phyloP scores from a whole-genome alignment of 164 flowering plant species.

The Warburgia ugandensis region DNA sequence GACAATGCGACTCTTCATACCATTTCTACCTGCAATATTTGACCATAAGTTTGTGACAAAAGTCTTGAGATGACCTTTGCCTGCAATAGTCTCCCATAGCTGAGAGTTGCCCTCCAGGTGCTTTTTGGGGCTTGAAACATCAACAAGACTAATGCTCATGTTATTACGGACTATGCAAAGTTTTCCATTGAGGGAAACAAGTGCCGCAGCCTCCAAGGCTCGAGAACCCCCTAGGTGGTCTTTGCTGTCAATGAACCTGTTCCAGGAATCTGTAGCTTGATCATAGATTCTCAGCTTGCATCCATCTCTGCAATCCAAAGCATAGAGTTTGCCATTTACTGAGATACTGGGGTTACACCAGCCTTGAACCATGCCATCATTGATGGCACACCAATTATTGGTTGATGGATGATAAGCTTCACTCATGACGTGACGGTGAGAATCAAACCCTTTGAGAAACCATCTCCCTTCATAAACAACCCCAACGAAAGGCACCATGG shows the following conservation, averaged over 20 bases:
- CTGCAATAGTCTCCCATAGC: slow-evolving; percentile 14
- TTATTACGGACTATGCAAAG: slow-evolving; percentile 93
- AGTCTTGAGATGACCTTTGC: slow-evolving; percentile 13
- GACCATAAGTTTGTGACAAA: slow-evolving; percentile 45
- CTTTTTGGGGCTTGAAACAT: slow-evolving; percentile 59
- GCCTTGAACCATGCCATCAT: slow-evolving; percentile 77
- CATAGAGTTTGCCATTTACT: slow-evolving; percentile 72
- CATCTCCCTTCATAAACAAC: slow-evolving; percentile 78
- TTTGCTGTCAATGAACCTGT: slow-evolving; percentile 72
- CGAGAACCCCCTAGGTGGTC: slow-evolving; percentile 78
- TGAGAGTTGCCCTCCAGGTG: slow-evolving; percentile 53
- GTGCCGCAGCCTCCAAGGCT: slow-evolving; percentile 91
- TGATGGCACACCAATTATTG: slow-evolving; percentile 54
- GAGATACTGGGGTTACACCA: slow-evolving; percentile 94
- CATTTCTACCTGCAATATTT: slow-evolving; percentile 72
- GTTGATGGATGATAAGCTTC: slow-evolving; percentile 80
- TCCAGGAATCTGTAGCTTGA: slow-evolving; percentile 69
- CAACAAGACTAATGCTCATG: slow-evolving; percentile 91
- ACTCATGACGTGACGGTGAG: slow-evolving; percentile 79
- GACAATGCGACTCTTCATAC: slow-evolving; percentile 78
- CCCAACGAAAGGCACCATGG: slow-evolving; percentile 94
- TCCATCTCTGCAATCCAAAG: slow-evolving; percentile 84
- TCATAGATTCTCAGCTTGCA: slow-evolving; percentile 85
- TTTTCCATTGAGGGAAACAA: slow-evolving; percentile 81
- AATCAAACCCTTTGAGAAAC: slow-evolving; percentile 84